Conservation (phyloP, 78 protist genomes). For the Planoprotostelium fungivorum region DNA sequence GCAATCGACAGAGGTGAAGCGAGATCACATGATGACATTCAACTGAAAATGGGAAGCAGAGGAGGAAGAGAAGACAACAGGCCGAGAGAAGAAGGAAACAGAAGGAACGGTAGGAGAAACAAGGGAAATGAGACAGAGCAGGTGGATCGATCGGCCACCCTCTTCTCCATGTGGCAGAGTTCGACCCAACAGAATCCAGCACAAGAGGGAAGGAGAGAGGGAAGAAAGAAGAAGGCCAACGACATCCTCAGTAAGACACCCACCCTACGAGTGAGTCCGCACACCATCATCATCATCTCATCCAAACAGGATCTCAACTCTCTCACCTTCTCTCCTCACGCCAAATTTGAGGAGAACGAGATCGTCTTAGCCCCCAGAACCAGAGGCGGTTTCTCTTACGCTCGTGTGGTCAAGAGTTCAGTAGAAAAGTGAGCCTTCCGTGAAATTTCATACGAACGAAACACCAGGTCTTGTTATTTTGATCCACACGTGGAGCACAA, state of each 20-base stretch:
- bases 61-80: neutral
- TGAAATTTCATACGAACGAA: neutral
- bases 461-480: neutral
- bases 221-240: neutral
- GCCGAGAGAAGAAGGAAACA: too few relatives aligned
- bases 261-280: neutral
- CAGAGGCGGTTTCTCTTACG: constrained; percentile 51
- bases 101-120: too few relatives aligned
- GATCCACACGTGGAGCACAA: neutral
- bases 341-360: constrained; percentile 37
- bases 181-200: neutral
- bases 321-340: constrained; percentile 35
- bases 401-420: neutral
- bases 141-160: neutral
- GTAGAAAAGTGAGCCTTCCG: neutral
- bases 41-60: too few relatives aligned
- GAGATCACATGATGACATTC: too few relatives aligned
- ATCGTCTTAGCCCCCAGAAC: constrained; percentile 46
- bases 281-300: constrained; percentile 27
- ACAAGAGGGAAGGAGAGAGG: neutral
- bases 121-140: too few relatives aligned
- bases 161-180: neutral
- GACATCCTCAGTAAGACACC: neutral
- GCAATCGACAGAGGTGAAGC: neutral
- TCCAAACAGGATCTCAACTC: constrained; percentile 34